Percentiles rank a stretch among this genome's conserved stretches.
phyloP scores from a whole-genome alignment of 805 yeast species.

The Suhomyces vadensis region DNA sequence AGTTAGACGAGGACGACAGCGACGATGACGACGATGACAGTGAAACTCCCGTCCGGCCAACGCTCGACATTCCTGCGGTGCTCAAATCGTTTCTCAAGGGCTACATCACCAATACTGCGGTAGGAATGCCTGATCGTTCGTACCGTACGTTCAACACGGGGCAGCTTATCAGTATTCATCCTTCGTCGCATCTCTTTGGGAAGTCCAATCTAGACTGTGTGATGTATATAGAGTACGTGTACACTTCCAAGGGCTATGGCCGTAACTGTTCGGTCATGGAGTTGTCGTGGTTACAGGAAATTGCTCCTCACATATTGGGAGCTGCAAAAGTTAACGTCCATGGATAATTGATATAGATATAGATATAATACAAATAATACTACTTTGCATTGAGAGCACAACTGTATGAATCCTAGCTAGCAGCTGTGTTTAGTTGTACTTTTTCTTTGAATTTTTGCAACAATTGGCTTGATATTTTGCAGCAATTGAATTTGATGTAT shows the following conservation, averaged over 20 bases:
- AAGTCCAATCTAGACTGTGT: slow-evolving; percentile 72
- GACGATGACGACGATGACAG: slow-evolving; percentile 26
- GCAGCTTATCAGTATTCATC: slow-evolving; percentile 85
- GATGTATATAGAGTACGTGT: slow-evolving; percentile 93
- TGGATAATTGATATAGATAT: slow-evolving; percentile 18
- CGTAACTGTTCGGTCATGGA: slow-evolving; percentile 82
- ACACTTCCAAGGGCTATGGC: slow-evolving; percentile 90
- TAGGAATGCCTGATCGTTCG: slow-evolving; percentile 93
- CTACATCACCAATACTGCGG: slow-evolving; percentile 83
- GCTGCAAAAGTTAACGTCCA: slow-evolving; percentile 32
- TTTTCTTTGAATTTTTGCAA: no score
- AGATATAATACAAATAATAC: slow-evolving; percentile 5
- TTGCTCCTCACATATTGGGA: slow-evolving; percentile 66
- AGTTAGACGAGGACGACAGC: slow-evolving; percentile 23
- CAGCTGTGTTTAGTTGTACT: no score
- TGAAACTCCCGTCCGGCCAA: slow-evolving; percentile 17
- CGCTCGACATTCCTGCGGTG: slow-evolving; percentile 55
- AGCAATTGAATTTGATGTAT: no score
- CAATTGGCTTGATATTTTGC: no score
- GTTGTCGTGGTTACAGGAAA: slow-evolving; percentile 81
- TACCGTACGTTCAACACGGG: slow-evolving; percentile 84
- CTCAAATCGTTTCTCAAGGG: slow-evolving; percentile 83
- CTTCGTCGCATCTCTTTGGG: slow-evolving; percentile 86
- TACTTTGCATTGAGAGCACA: no score
- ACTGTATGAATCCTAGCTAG: no score